Conservation (phyloP, 116 monocot species). For the Cymodocea nodosa region DNA sequence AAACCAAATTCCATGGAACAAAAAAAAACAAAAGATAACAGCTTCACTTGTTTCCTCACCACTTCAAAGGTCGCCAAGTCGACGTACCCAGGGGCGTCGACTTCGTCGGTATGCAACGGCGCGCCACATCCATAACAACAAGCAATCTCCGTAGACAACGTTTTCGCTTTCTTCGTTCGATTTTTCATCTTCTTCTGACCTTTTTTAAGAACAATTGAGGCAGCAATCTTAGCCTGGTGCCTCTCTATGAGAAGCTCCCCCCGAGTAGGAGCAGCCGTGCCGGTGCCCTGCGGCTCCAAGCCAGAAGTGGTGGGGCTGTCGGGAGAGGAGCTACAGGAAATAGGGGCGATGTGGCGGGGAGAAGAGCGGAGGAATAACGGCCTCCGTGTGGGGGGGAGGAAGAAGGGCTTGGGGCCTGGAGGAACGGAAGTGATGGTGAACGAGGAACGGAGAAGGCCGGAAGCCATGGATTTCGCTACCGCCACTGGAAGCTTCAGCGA, state of each 20-base stretch:
- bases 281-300: slow-evolving; percentile 46
- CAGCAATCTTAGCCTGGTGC: slow-evolving; percentile 21
- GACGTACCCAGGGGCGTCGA: slow-evolving; percentile 76
- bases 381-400: background rate
- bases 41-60: slow-evolving; percentile 19
- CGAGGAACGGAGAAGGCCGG: background rate
- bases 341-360: background rate
- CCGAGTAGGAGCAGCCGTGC: slow-evolving; percentile 59
- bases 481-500: too few species aligned
- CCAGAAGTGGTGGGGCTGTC: background rate
- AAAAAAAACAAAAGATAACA: too few species aligned
- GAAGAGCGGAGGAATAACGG: background rate
- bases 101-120: slow-evolving; percentile 48
- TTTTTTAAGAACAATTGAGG: slow-evolving; percentile 31
- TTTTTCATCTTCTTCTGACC: slow-evolving; percentile 23
- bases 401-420: background rate
- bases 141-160: slow-evolving; percentile 12
- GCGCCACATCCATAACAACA: slow-evolving; percentile 95
- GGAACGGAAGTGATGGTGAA: background rate
- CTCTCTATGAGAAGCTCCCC: slow-evolving; percentile 63
- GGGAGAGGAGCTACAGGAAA: background rate
- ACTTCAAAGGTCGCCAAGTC: slow-evolving; percentile 60
- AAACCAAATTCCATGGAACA: background rate
- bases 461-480: slow-evolving; percentile 3
- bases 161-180: slow-evolving; percentile 10